These are phyloP conservation scores for Entomortierella lignicola DNA, from an alignment of 192 early-diverging fungal genomes.

Conservation along the genomic window DNA sequence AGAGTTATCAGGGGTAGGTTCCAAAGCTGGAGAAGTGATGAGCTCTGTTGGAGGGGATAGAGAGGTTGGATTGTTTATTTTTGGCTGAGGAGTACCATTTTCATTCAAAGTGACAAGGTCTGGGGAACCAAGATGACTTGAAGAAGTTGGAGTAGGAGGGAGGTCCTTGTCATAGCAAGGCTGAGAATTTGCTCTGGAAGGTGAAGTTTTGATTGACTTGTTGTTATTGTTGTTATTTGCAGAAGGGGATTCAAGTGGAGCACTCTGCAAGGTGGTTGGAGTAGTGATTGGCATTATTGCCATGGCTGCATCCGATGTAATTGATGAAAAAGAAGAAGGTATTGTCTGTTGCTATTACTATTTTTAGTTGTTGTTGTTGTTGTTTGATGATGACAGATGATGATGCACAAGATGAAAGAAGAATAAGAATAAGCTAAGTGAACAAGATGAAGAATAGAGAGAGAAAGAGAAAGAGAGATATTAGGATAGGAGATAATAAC, in stretches of 20 bases:
- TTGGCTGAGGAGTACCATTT: not conserved
- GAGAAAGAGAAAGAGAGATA: not conserved
- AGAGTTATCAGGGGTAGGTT: constrained; percentile 30
- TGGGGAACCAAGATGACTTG: constrained; percentile 19
- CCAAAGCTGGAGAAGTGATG: constrained; percentile 4
- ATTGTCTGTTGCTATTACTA: no score
- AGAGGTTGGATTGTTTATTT: not conserved
- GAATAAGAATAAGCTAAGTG: not conserved
- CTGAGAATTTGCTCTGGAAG: constrained; percentile 24
- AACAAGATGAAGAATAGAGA: not conserved
- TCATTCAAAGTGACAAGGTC: not conserved
- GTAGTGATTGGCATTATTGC: constrained; percentile 45
- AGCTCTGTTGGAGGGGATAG: constrained; percentile 3
- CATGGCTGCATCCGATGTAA: constrained; percentile 21
- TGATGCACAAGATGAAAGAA: not conserved
- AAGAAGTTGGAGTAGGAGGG: constrained; percentile 43
- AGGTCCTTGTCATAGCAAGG: constrained; percentile 49
- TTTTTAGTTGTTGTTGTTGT: no score
- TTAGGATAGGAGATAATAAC: not conserved
- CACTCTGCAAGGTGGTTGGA: constrained; percentile 26
- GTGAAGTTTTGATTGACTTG: constrained; percentile 34
- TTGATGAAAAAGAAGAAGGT: no score
- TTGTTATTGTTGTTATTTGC: no score
- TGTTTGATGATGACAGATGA: not conserved
- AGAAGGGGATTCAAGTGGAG: constrained; percentile 19